A percentile compares a stretch with the other conserved stretches of the same genome.
Conservation (phyloP, 768 basidiomycete genomes). For the Paxillus involutus region DNA sequence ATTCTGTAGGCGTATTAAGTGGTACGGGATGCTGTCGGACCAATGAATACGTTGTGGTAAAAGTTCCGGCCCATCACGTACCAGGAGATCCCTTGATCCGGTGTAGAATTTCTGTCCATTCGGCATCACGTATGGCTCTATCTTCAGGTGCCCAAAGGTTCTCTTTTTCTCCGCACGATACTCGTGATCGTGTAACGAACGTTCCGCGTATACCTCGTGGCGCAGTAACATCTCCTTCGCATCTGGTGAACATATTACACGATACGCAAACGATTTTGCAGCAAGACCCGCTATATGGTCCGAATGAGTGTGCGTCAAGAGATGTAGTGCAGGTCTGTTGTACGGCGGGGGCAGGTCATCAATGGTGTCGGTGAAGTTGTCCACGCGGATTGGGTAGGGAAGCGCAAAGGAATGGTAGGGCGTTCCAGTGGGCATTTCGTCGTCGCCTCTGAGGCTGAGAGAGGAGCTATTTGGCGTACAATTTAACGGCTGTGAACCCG, state of each 20-base stretch:
- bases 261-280: slow-evolving; percentile 69
- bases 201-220: slow-evolving; percentile 69
- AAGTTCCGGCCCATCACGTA: slow-evolving; percentile 35
- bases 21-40: slow-evolving; percentile 52
- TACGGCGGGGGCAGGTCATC: slow-evolving; percentile 32
- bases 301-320: slow-evolving; percentile 89
- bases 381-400: slow-evolving; percentile 85
- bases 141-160: slow-evolving; percentile 69
- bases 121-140: slow-evolving; percentile 45
- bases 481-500: not conserved
- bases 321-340: slow-evolving; percentile 50
- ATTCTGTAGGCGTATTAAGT: slow-evolving; percentile 60
- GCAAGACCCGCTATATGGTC: slow-evolving; percentile 83
- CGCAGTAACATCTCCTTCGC: slow-evolving; percentile 84
- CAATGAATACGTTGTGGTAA: not conserved
- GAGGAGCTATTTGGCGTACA: not conserved
- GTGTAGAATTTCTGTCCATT: slow-evolving; percentile 49
- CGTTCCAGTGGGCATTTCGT: slow-evolving; percentile 69
- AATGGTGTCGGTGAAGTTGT: slow-evolving; percentile 63
- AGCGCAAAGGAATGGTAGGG: slow-evolving; percentile 74
- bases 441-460: not conserved
- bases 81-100: slow-evolving; percentile 69
- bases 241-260: slow-evolving; percentile 76
- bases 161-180: slow-evolving; percentile 31
- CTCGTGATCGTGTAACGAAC: slow-evolving; percentile 52